phyloP scores from a whole-genome alignment of 164 flowering plant species.

The Vitis cinerea region DNA sequence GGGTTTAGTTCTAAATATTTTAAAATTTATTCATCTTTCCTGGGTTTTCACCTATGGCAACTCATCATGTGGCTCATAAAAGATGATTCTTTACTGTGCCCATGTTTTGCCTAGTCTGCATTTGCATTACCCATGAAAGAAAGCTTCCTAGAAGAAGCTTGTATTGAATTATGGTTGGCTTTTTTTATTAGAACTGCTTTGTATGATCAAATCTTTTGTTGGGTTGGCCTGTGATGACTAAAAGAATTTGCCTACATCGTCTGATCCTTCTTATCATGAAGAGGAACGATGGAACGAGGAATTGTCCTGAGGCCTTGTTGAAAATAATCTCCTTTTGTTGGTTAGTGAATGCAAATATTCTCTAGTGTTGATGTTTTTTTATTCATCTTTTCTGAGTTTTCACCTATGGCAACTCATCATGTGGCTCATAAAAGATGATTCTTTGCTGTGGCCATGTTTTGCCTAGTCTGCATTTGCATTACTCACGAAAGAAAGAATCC shows the following conservation, averaged over 20 bases:
- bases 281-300: neutral
- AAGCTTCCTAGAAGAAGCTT: too few species aligned
- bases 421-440: neutral
- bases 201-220: too few species aligned
- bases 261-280: slow-evolving; percentile 1
- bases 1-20: too few species aligned
- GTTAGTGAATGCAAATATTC: neutral
- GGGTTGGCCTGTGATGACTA: slow-evolving; percentile 13
- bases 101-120: neutral
- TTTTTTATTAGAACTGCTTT: neutral
- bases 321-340: neutral
- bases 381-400: too few species aligned
- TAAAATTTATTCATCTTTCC: too few species aligned
- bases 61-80: neutral
- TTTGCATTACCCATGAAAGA: neutral
- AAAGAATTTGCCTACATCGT: slow-evolving; percentile 19
- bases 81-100: neutral
- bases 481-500: too few species aligned
- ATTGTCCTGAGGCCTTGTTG: neutral
- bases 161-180: neutral
- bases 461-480: neutral
- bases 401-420: too few species aligned
- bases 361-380: too few species aligned
- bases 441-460: neutral
- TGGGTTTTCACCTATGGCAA: too few species aligned